Base-by-base conservation (phyloP, 345 rosid genomes). In the Capsella bursapastoris region DNA sequence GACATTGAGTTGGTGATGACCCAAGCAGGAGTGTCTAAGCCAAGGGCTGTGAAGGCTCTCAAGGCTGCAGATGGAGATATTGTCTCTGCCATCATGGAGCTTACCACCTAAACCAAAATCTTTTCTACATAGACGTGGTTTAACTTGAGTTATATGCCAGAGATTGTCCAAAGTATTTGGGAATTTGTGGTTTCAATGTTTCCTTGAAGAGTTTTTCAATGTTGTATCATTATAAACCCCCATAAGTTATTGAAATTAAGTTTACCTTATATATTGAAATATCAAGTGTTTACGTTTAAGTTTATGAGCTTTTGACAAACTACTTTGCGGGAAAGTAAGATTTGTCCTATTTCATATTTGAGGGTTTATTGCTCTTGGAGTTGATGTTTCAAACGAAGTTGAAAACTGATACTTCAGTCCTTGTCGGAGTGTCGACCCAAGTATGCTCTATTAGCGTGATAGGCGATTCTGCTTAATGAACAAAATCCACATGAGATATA, bases 1-100 rank as follows among this genome's bases (percentile, higher is more conserved):
- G 98, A 92, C 74, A 88, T 92, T 55, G 98, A 92, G 57, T 78
- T 92, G 86, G 98, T 92, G 65, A 90, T 92, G 98, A 92, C 98
- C 8, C 98, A 92, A 81, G 98, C 98, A 2, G 96, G 95, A 73
- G 98, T 92, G 44, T 69, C 90, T 3, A 86, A 88, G 82, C 67
- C 88, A 25, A 92, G 75, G 68, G 98, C 98, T 1, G 96, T 92
- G 16, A 88, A 82, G 72, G 83, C 98, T 14, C 90, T 92, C 75
- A 92, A 87, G 84, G 84, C 88, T 70, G 83, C 89, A 0, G 77
- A 85, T 55, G 98, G 98, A 0, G 98, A 92, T 80, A 92, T 92
- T 18, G 98, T 92, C 59, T 51, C 89, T 57, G 96, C 98, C 64
- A 92, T 92, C 50, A 88, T 92, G 96, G 98, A 92, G 77, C 98